These are phyloP conservation scores for Leishmania lainsoni DNA, from an alignment of 208 protist species.

Conservation along the genomic window DNA sequence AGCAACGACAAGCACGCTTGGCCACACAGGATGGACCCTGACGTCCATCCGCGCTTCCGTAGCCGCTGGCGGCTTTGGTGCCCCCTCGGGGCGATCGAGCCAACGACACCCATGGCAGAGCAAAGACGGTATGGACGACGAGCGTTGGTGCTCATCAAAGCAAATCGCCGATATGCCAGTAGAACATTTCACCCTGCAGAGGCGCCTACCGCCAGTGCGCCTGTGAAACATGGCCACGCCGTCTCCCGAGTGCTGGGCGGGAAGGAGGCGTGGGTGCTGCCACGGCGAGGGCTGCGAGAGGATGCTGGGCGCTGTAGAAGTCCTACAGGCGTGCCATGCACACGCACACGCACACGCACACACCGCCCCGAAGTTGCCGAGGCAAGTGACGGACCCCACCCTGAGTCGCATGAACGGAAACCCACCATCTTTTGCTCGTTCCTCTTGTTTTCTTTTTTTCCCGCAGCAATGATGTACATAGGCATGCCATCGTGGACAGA, in stretches of 20 bases:
- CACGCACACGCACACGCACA: neutral
- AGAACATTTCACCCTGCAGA: conserved; percentile 55
- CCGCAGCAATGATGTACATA: neutral
- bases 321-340: too few species aligned
- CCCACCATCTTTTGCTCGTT: too few species aligned
- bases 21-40: conserved; percentile 7
- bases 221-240: conserved; percentile 5
- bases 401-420: neutral
- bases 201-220: conserved; percentile 39
- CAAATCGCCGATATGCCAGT: conserved; percentile 43
- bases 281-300: neutral
- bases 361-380: neutral
- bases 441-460: neutral
- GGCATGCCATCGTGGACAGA: too few species aligned
- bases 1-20: neutral
- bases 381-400: neutral
- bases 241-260: neutral
- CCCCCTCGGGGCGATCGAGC: neutral
- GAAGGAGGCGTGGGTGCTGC: neutral
- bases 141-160: conserved; percentile 48
- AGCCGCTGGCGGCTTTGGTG: neutral
- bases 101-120: neutral
- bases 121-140: neutral
- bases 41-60: neutral
- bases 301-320: neutral